Evolutionary conservation across 75 land plant species (phyloP), one percentile per base, ranked within the genome.

Genomic region (Cunninghamia lanceolata): DNA sequence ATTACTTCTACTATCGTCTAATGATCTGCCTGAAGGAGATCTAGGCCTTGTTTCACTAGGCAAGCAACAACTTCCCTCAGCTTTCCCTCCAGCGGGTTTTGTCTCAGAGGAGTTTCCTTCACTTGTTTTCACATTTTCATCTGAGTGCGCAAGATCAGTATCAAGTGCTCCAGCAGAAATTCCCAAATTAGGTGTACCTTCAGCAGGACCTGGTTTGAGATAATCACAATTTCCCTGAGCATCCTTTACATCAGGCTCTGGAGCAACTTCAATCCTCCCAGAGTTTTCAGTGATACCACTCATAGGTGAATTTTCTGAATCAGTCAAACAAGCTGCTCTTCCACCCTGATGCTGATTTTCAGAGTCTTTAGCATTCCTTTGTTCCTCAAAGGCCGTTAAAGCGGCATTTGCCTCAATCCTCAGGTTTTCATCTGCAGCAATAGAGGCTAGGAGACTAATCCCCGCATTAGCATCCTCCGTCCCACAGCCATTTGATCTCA

Each of bases 391-490:
- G 14, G 83, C 34, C n/a, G 54, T 16, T 50, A 50, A 42, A 82
- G 54, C 83, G 0, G 83, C 83, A 82, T 82, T 45, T 34, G 63
- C 54, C 32, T 87, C 88, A 36, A 86, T 46, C 74, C 84, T 85
- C 70, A 87, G 25, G 46, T 82, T 63, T 63, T 87, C 88, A 86
- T 85, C 86, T 21, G 88, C 88, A 7, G 88, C 88, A n/a, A 87
- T 86, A 54, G 88, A 82, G 36, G 88, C 88, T 53, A 87, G 74
- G 19, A 87, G 86, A 45, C 88, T 87, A 43, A 87, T 87, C 28
- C 88, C 88, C 42, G 63, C 88, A 50, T 85, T 39, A 54, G 40
- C 21, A 85, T 80, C 82, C n/a, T 77, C 80, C 3, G 52, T 42
- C 32, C 50, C 82, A 45, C 82, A 80, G 21, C 82, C 82, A 80